Evolutionary conservation across 306 rosid genomes (phyloP), one percentile per base, ranked within the genome.

Genomic region (Adenanthera pavonina): DNA sequence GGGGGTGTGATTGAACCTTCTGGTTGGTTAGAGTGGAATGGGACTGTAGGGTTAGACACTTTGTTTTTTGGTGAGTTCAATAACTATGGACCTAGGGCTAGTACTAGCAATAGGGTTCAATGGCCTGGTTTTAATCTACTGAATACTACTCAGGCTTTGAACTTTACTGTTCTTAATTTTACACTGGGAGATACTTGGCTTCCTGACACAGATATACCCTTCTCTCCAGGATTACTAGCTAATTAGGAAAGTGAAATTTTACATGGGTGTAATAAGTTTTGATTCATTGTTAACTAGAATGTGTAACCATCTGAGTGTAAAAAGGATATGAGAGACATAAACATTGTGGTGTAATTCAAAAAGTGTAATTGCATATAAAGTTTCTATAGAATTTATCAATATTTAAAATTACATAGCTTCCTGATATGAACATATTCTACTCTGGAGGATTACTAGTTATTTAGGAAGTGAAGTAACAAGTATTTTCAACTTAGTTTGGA

Each of bases 1-100:
- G 96, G 97, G 34, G 79, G 69, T 49, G 14, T 92, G 2, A 86
- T 94, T 65, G 30, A 48, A 5, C 88, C 92, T 13, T 46, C 10
- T 46, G 98, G 98, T 15, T 94, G 97, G 97, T 43, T 89, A 86
- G 97, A 87, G 51, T 89, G 94, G 97, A 88, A 91, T 77, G 98
- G 93, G 5, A 92, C 90, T 0, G 41, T 53, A 36, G 93, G 94
- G 2, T 83, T 90, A 52, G 93, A 88, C 47, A 92, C 97, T 0
- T 80, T 92, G 0, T 91, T 80, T 71, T 94, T 89, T 75, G 97
- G 97, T 6, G 97, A 92, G 86, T 94, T 77, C 65, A 46, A 84
- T 34, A 92, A 92, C 76, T 30, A 54, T 78, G 97, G 98, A 10
- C 90, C 93, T 7, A 94, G 97, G 60, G 83, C 97, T 43, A 40